phyloP scores from a whole-genome alignment of 202 grass and related monocot species.

The Eragrostis tef region DNA sequence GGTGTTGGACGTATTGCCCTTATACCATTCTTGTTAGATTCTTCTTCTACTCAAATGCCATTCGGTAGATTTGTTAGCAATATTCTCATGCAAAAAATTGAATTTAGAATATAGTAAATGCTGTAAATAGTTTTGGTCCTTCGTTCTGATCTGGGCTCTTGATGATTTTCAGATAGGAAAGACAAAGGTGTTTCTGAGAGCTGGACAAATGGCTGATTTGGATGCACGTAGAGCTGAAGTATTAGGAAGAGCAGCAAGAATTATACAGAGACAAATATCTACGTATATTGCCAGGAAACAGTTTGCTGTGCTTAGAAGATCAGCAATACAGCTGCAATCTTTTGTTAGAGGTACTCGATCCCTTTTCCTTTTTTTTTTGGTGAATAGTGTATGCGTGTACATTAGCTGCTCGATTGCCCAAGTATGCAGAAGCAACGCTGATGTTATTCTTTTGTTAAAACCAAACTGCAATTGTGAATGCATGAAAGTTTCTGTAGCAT shows the following conservation, averaged over 20 bases:
- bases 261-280: constrained; percentile 89
- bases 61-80: not conserved
- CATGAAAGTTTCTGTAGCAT: constrained; percentile 26
- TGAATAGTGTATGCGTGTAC: not conserved
- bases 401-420: not conserved
- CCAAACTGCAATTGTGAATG: constrained; percentile 18
- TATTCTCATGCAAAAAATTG: not conserved
- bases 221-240: constrained; percentile 96
- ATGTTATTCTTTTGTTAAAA: constrained; percentile 25
- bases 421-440: constrained; percentile 16
- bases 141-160: constrained; percentile 42
- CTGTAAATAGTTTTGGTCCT: constrained; percentile 27
- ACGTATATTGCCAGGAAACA: constrained; percentile 91
- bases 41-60: constrained; percentile 16
- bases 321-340: constrained; percentile 82
- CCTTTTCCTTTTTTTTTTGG: not conserved
- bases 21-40: not conserved
- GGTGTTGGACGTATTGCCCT: constrained; percentile 3
- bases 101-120: constrained; percentile 24
- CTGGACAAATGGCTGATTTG: constrained; percentile 98
- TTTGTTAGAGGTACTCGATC: constrained; percentile 71
- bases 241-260: constrained; percentile 93
- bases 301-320: constrained; percentile 73
- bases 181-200: constrained; percentile 95
- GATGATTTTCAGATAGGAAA: constrained; percentile 77